Evolutionary conservation across 1,284 basidiomycete genomes (phyloP), one percentile per base, ranked within the genome.

Genomic region (Ustilago xerochloae): DNA sequence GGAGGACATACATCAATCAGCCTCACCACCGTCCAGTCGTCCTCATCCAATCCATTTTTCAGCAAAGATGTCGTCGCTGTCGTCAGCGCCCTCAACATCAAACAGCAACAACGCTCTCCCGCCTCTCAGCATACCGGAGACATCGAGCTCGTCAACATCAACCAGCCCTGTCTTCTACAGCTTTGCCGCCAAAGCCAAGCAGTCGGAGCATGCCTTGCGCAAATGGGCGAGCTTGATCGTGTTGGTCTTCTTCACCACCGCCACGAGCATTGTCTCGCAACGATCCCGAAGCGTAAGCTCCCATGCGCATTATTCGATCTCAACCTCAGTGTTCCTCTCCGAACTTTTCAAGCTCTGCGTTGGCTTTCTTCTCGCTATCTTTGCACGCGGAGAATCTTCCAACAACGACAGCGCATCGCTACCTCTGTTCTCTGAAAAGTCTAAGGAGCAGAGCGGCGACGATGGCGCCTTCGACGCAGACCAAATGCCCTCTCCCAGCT

Each of bases 181-280:
- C 3, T 9, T 26, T 29, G 43, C 7, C 6, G 26, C 35, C 20
- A 47, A 30, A 13, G 7, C 48, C 5, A 15, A 58, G 16, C 20
- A 39, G 7, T 24, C 49, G 1, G 18, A 39, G 7, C 49, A 58
- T 16, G 15, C 36, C 1, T 2, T 49, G 2, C 62, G 62, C 12
- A 72, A 63, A 33, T 72, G 69, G 69, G 18, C 38, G 4, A 72
- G 69, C 22, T 32, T 72, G 30, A 22, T 52, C n/a, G 28, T 62
- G 8, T 55, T 72, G 35, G 46, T 66, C 35, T 24, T 62, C 22
- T 72, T 72, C 63, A 72, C 69, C 3, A 66, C 69, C 6, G 53
- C 55, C 6, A 72, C 69, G 3, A 72, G 69, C 55, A 55, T 72
- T 20, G 38, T 66, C 24, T 66, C 62, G 7, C 68, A 71, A 16